Evolutionary conservation across 2,329 filamentous ascomycete species (phyloP).

Genomic region (Colletotrichum neosansevieriae): DNA sequence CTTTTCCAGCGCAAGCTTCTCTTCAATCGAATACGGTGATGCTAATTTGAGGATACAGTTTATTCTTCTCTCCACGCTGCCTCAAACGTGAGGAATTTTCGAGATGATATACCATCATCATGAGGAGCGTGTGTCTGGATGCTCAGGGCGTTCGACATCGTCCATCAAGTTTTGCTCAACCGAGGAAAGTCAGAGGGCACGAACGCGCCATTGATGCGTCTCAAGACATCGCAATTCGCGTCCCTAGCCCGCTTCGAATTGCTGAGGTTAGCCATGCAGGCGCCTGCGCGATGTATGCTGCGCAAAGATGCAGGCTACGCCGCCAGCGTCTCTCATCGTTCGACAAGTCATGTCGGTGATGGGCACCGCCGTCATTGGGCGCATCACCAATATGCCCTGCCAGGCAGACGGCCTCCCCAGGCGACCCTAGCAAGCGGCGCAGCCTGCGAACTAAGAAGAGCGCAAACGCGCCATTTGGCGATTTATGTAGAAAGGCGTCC

Average conservation of each 20-base stretch:
- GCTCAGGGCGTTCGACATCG: not conserved
- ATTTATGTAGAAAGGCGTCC: not conserved
- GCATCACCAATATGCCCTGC: not conserved
- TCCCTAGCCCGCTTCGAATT: not conserved
- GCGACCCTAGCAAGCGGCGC: constrained; percentile 17
- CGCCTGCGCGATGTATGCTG: constrained; percentile 12
- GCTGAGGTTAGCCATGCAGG: constrained; percentile 3
- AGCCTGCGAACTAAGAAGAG: constrained; percentile 28
- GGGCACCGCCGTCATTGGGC: constrained; percentile 22
- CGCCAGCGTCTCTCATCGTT: not conserved
- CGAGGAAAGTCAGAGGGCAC: constrained; percentile 23
- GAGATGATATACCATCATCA: constrained; percentile 20
- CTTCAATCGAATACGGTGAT: not conserved
- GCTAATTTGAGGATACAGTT: not conserved
- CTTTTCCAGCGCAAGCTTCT: not conserved
- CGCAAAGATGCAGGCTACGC: not conserved
- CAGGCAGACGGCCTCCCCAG: constrained; percentile 1
- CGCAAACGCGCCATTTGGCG: constrained; percentile 29
- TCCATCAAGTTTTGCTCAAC: constrained; percentile 6
- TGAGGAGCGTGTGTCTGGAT: not conserved
- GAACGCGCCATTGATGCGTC: constrained; percentile 19
- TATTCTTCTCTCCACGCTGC: not conserved
- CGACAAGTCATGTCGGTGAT: not conserved
- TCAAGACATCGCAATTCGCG: not conserved
- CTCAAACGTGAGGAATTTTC: not conserved